Conservation (phyloP, 2,329 filamentous ascomycete species). For the Colletotrichum echinochloae region DNA sequence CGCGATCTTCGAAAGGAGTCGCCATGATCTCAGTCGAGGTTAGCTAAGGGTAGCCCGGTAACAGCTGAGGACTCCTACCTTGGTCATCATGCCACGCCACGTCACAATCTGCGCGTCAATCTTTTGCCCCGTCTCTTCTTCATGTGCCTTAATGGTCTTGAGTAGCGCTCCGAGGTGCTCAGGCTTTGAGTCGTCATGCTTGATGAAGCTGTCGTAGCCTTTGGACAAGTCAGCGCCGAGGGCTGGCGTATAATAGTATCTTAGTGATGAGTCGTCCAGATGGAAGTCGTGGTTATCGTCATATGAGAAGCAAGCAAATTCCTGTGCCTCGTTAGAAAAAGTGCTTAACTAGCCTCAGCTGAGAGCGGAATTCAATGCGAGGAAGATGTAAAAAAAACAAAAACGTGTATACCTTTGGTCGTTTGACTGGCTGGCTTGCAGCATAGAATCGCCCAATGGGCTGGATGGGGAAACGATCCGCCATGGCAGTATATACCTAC, state of each 20-base stretch:
- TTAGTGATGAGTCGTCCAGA: constrained; percentile 81
- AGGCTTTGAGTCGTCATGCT: constrained; percentile 84
- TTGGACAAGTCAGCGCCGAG: constrained; percentile 79
- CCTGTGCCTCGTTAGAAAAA: constrained; percentile 61
- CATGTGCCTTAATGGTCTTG: constrained; percentile 78
- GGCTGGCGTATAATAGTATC: constrained; percentile 86
- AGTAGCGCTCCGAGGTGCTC: constrained; percentile 90
- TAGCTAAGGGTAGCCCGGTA: background rate
- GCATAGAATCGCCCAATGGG: constrained; percentile 78
- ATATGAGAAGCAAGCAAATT: constrained; percentile 94
- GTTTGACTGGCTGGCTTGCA: constrained; percentile 76
- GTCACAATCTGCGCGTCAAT: constrained; percentile 86
- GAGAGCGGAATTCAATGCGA: background rate
- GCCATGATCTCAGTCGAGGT: constrained; percentile 77
- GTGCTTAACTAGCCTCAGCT: background rate
- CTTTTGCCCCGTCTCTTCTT: constrained; percentile 74
- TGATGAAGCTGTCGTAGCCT: constrained; percentile 85
- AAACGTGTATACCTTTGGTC: constrained; percentile 71
- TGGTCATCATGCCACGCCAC: constrained; percentile 99
- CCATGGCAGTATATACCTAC: constrained; percentile 1
- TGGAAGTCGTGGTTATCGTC: constrained; percentile 84
- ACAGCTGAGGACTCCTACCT: constrained; percentile 64
- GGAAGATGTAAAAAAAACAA: background rate
- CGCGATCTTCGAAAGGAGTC: constrained; percentile 82
- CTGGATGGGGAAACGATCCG: constrained; percentile 69